Evolutionary conservation across 768 basidiomycete species (phyloP).

Genomic region (Russula compacta): DNA sequence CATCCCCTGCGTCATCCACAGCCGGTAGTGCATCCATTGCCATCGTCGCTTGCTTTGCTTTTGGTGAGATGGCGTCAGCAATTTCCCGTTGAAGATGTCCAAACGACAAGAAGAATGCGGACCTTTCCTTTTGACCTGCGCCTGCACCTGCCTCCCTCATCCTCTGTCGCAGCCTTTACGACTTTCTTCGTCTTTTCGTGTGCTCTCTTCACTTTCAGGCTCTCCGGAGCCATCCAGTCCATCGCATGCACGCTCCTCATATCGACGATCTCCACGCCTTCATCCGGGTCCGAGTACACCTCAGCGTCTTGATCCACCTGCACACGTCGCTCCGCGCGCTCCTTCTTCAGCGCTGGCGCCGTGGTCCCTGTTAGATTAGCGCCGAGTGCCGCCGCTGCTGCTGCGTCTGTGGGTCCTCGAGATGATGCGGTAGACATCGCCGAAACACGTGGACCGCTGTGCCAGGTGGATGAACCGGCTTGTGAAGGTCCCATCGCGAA

Average conservation of each 20-base stretch:
- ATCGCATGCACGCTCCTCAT: conserved; percentile 67
- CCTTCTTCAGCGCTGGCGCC: conserved; percentile 42
- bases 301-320: conserved; percentile 46
- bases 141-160: conserved; percentile 21
- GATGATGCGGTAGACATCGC: conserved; percentile 45
- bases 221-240: conserved; percentile 88
- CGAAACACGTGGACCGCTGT: conserved; percentile 45
- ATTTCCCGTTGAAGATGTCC: neutral
- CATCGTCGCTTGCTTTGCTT: conserved; percentile 21
- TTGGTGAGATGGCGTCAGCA: neutral
- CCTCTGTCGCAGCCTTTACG: conserved; percentile 38
- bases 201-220: conserved; percentile 42
- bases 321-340: conserved; percentile 25
- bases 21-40: conserved; percentile 19
- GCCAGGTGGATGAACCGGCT: conserved; percentile 46
- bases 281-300: conserved; percentile 78
- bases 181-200: conserved; percentile 28
- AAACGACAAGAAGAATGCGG: neutral
- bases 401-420: conserved; percentile 27
- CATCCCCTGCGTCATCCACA: conserved; percentile 25
- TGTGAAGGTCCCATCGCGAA: conserved; percentile 81
- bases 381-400: conserved; percentile 35
- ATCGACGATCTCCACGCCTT: conserved; percentile 80
- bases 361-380: conserved; percentile 41
- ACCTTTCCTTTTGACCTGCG: conserved; percentile 30